A percentile compares a stretch with the other conserved stretches of the same genome.
Evolutionary conservation across 139 green algal genomes (phyloP).

Genomic region (Volvox reticuliferus): DNA sequence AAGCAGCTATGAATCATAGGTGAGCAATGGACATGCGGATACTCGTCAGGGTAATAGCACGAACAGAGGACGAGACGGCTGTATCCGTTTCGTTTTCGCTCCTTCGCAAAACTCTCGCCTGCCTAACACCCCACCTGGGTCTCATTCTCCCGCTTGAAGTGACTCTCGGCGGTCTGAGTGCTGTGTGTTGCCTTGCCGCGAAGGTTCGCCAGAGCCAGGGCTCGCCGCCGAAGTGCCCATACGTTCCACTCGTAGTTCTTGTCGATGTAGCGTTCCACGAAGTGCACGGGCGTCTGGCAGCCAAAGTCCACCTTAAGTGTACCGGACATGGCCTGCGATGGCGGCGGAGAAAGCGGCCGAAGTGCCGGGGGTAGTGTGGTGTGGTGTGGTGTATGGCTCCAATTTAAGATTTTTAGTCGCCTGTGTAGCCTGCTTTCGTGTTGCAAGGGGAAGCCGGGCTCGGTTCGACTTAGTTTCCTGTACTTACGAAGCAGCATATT

Average conservation of each 20-base stretch:
- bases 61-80: too few relatives aligned
- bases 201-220: slow-evolving; percentile 78
- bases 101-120: too few relatives aligned
- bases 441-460: too few relatives aligned
- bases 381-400: too few relatives aligned
- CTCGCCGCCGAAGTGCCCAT: slow-evolving; percentile 78
- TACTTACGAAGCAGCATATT: too few relatives aligned
- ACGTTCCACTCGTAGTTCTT: slow-evolving; percentile 82
- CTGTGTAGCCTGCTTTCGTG: too few relatives aligned
- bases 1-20: too few relatives aligned
- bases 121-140: slow-evolving; percentile 62
- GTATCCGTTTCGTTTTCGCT: too few relatives aligned
- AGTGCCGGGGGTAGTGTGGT: neutral
- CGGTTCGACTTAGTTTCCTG: too few relatives aligned
- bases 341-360: neutral
- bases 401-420: too few relatives aligned
- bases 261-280: slow-evolving; percentile 78
- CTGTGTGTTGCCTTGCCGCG: slow-evolving; percentile 73
- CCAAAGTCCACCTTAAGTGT: slow-evolving; percentile 70
- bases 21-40: too few relatives aligned
- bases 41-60: too few relatives aligned
- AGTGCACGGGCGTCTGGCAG: slow-evolving; percentile 81
- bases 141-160: slow-evolving; percentile 78
- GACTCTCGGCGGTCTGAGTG: slow-evolving; percentile 70
- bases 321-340: slow-evolving; percentile 30